These are phyloP conservation scores for Suhomyces taliae DNA, from an alignment of 1,139 yeast genomes.

Conservation along the genomic window DNA sequence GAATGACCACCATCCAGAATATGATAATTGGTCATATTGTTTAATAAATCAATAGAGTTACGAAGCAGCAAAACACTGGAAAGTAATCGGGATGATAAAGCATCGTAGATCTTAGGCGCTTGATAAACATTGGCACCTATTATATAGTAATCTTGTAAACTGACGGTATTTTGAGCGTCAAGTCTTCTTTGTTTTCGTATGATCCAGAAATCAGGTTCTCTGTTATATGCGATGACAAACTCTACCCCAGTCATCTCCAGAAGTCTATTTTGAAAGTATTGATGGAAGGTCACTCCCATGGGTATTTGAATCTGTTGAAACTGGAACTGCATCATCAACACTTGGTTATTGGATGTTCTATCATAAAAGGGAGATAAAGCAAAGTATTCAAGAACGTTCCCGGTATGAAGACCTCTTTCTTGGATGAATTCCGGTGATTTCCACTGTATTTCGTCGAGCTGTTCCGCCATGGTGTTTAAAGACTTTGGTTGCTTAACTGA, in stretches of 20 bases:
- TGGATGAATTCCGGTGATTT: constrained; percentile 97
- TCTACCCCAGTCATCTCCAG: constrained; percentile 83
- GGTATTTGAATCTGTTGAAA: constrained; percentile 60
- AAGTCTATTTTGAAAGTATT: constrained; percentile 52
- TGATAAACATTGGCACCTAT: constrained; percentile 92
- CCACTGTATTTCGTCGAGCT: constrained; percentile 92
- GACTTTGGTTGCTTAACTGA: neutral
- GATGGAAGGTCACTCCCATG: constrained; percentile 29
- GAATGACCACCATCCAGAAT: constrained; percentile 42
- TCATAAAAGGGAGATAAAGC: constrained; percentile 94
- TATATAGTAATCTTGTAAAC: constrained; percentile 74
- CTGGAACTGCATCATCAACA: constrained; percentile 92
- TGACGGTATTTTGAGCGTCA: constrained; percentile 50
- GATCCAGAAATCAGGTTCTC: constrained; percentile 94
- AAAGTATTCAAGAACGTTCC: constrained; percentile 89
- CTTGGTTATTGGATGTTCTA: constrained; percentile 90
- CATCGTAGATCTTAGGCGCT: constrained; percentile 63
- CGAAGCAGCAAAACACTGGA: constrained; percentile 39
- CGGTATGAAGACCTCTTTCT: constrained; percentile 79
- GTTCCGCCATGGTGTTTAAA: constrained; percentile 19
- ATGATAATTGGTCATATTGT: constrained; percentile 36
- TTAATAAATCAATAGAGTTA: constrained; percentile 35
- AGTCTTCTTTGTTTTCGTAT: constrained; percentile 76
- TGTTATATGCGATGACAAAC: constrained; percentile 67
- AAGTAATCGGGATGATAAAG: constrained; percentile 39